Percentiles rank a stretch among this genome's conserved stretches.
These are phyloP conservation scores for Aspergillus hortae DNA, from an alignment of 2,329 filamentous ascomycete genomes.

Conservation along the genomic window DNA sequence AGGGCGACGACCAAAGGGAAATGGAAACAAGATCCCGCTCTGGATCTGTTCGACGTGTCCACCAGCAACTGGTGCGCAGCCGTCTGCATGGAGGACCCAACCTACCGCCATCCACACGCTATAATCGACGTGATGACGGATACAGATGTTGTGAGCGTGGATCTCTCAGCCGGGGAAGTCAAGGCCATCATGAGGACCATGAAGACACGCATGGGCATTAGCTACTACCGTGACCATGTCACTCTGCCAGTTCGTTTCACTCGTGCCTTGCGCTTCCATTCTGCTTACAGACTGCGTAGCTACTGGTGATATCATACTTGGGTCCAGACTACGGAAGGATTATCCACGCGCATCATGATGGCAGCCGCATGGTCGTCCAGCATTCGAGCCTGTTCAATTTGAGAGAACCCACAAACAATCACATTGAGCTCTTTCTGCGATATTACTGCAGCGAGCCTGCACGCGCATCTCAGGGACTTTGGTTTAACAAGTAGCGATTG, in stretches of 20 bases:
- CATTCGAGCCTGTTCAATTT: not conserved
- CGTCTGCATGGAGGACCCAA: not conserved
- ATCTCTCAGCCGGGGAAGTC: not conserved
- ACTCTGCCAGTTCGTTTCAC: not conserved
- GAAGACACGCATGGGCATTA: not conserved
- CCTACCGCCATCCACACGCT: not conserved
- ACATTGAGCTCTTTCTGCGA: not conserved
- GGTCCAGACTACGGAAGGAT: constrained; percentile 4
- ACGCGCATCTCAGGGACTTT: not conserved
- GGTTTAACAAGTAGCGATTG: not conserved
- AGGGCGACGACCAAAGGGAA: not conserved
- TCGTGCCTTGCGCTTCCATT: not conserved
- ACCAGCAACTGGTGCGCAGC: not conserved
- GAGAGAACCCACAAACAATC: not conserved
- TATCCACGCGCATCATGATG: constrained; percentile 5
- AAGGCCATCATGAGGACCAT: not conserved
- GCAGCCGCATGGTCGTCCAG: constrained; percentile 1
- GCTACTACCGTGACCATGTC: not conserved
- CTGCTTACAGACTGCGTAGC: not conserved
- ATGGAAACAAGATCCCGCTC: not conserved
- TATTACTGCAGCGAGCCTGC: not conserved
- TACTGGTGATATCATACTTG: constrained; percentile 1
- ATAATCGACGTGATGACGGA: not conserved
- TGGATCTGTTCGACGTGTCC: not conserved
- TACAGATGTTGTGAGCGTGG: not conserved